Base-by-base conservation (phyloP, 768 basidiomycete genomes). In the Lentinus tigrinus region DNA sequence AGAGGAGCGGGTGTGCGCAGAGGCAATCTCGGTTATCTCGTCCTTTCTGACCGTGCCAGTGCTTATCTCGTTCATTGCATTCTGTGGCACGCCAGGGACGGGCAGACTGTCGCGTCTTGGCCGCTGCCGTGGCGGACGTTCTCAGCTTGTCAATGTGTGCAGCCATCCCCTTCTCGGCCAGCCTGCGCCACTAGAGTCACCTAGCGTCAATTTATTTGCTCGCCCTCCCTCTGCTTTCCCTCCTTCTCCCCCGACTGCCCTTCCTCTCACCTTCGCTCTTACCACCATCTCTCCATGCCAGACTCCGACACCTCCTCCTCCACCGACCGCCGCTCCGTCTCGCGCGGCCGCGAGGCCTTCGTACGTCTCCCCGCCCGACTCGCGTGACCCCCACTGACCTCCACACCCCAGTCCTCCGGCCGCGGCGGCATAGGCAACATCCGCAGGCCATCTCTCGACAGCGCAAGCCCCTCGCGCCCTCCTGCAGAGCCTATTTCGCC, bases 371-470 rank as follows among this genome's bases (percentile, higher is more conserved):
- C 46, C 38, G 10, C 5, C 48, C 36, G n/a, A 26, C 44, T 46
- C 39, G 34, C 47, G 19, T 47, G 27, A 36, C 53, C 23, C 52
- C 5, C 37, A 16, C 57, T 26, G 7, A 27, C 24, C 40, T 13
- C 38, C 44, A 2, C 8, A 36, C 16, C 52, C 16, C 53, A 56
- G 37, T 52, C 62, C 17, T 64, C 85, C 34, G 89, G 89, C 7
- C 78, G 89, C 57, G 89, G 88, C 5, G 89, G 89, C 9, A 21
- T 77, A 4, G 88, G 88, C 17, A 91, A 91, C 70, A 85, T 90
- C 58, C 80, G 82, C 57, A 74, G 65, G 23, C 55, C 80, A 1
- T 81, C 84, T 7, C 21, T 48, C 73, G 79, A 52, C 72, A 10
- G 43, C 28, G 47, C 48, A 9, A 55, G 50, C 44, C 49, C 54